phyloP scores from a whole-genome alignment of 2,329 filamentous ascomycete genomes.

The Pezicula rhizophila region DNA sequence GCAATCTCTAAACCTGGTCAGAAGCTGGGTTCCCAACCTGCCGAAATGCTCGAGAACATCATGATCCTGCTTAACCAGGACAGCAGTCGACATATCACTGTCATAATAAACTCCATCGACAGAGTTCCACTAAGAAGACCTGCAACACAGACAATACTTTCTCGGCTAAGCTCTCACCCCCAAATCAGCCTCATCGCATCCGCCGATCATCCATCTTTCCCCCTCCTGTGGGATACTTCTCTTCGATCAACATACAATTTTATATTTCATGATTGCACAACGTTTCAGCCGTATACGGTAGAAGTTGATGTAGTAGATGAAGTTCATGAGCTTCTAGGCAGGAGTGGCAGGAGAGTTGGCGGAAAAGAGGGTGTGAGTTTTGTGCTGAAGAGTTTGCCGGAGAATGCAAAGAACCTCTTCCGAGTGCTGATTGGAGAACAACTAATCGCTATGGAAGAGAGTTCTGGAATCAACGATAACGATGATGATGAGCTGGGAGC shows the following conservation, averaged over 20 bases:
- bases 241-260: conserved; percentile 80
- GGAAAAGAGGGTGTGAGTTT: conserved; percentile 90
- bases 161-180: conserved; percentile 69
- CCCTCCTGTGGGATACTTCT: conserved; percentile 82
- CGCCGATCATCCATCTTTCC: conserved; percentile 81
- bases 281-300: conserved; percentile 66
- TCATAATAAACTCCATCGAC: conserved; percentile 86
- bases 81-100: conserved; percentile 44
- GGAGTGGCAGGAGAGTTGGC: conserved; percentile 71
- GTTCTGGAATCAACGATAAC: conserved; percentile 45
- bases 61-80: conserved; percentile 52
- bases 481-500: conserved; percentile 32
- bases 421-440: conserved; percentile 80
- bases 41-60: conserved; percentile 63
- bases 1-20: conserved; percentile 45
- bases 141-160: conserved; percentile 64
- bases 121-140: conserved; percentile 67
- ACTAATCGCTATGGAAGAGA: conserved; percentile 58
- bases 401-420: conserved; percentile 87
- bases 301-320: conserved; percentile 85
- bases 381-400: conserved; percentile 82
- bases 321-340: conserved; percentile 79
- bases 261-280: conserved; percentile 90
- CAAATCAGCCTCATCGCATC: conserved; percentile 70
- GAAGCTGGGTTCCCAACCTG: conserved; percentile 44